Conservation (phyloP, 148 eudicot species). For the Simmondsia chinensis region DNA sequence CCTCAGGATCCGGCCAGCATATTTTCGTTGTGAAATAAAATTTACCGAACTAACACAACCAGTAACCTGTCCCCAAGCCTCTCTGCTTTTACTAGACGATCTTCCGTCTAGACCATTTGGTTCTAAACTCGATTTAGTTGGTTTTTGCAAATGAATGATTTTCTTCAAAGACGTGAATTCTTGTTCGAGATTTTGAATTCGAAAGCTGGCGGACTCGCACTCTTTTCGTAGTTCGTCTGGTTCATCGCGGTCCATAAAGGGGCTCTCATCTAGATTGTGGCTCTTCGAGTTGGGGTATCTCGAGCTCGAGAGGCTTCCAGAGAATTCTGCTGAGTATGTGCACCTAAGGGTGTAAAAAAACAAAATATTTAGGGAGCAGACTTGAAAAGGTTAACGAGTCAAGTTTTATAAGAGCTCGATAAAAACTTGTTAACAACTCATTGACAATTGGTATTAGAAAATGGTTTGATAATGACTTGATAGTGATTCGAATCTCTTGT, state of each 20-base stretch:
- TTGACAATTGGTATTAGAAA: too few relatives aligned
- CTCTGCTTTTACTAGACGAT: conserved; percentile 47
- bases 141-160: conserved; percentile 34
- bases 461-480: too few relatives aligned
- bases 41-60: conserved; percentile 71
- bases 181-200: conserved; percentile 77
- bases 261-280: conserved; percentile 49
- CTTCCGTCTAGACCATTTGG: conserved; percentile 34
- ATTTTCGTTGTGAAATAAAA: conserved; percentile 59
- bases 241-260: conserved; percentile 26
- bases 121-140: conserved; percentile 3
- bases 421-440: too few relatives aligned
- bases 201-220: conserved; percentile 77
- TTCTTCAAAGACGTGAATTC: conserved; percentile 61
- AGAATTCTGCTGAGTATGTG: conserved; percentile 46
- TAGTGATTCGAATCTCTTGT: too few relatives aligned
- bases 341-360: too few relatives aligned
- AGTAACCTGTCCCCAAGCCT: conserved; percentile 42
- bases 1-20: conserved; percentile 54
- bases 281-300: conserved; percentile 39
- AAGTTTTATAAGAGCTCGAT: too few relatives aligned
- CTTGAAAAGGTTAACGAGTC: too few relatives aligned
- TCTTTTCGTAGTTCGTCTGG: conserved; percentile 34
- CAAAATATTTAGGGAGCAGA: too few relatives aligned
- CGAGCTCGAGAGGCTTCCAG: conserved; percentile 67